A percentile compares a stretch with the other conserved stretches of the same genome.
Evolutionary conservation across 768 basidiomycete species (phyloP).

Genomic region (Rhodocollybia butyracea): DNA sequence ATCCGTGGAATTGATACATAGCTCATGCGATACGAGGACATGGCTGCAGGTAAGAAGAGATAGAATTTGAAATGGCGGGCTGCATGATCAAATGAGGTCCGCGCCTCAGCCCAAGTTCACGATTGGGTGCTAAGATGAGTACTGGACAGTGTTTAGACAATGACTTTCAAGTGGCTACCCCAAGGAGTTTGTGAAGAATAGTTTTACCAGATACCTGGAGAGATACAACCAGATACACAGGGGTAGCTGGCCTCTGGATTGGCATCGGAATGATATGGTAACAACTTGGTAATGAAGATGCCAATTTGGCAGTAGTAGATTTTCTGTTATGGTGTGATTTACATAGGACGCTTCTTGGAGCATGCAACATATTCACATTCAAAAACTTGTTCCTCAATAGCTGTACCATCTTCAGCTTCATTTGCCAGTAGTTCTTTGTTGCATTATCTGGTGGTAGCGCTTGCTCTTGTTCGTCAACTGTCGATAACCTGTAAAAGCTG

Average conservation of each 20-base stretch:
- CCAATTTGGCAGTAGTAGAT: constrained; percentile 50
- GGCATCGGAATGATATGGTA: constrained; percentile 74
- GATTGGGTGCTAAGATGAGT: too few relatives aligned
- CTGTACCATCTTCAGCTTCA: constrained; percentile 2
- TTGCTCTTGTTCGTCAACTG: too few relatives aligned
- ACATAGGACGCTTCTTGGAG: neutral
- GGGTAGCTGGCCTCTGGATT: constrained; percentile 77
- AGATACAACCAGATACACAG: constrained; percentile 24
- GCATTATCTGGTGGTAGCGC: too few relatives aligned
- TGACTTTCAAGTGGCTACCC: constrained; percentile 33
- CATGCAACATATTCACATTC: constrained; percentile 36
- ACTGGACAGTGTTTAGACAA: constrained; percentile 42
- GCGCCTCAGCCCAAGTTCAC: too few relatives aligned
- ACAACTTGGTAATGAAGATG: constrained; percentile 63
- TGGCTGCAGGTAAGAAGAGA: too few relatives aligned
- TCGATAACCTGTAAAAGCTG: too few relatives aligned
- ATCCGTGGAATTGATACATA: too few relatives aligned
- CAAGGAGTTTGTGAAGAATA: constrained; percentile 89
- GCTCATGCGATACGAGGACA: too few relatives aligned
- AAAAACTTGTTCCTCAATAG: constrained; percentile 23
- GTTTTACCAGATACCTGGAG: constrained; percentile 99
- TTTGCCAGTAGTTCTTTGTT: too few relatives aligned
- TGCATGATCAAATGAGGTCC: too few relatives aligned
- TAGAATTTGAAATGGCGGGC: too few relatives aligned
- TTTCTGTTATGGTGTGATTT: constrained; percentile 33